Base-by-base conservation (phyloP, 345 rosid genomes). In the Raphanus raphanistrum region DNA sequence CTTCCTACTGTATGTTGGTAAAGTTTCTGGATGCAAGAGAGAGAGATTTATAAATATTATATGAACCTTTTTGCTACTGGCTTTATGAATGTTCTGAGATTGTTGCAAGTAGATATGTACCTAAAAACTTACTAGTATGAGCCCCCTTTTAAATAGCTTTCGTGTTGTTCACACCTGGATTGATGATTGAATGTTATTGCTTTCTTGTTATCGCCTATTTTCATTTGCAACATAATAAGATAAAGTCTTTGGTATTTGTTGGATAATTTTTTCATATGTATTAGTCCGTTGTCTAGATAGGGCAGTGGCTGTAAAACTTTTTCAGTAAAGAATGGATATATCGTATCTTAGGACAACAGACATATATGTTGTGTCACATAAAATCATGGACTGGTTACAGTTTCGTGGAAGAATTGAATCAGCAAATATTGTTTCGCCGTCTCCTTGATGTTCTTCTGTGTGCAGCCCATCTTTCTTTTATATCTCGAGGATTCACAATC, bases 401-500 rank as follows among this genome's bases (percentile, higher is more conserved):
- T 31, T 61, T 63, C 0, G 9, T 2, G 31, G 12, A 8, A 64
- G 48, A 35, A 17, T 1, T 64, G 15, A 17, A 65, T 65, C 31
- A 36, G 31, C 10, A 36, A 66, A 68, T 45, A 57, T 32, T 68
- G 1, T 25, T 55, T 31, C 48, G 63, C 4, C 78, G 75, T 78
- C 80, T 86, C 83, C 84, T 90, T 43, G 84, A 84, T 26, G 76
- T 83, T 80, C 87, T 86, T 83, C 92, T 85, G 11, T 79, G 88
- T 63, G 68, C 21, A 0, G 86, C 86, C 98, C 98, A 92, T 82
- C 94, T 86, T 81, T 86, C 90, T 82, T 94, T 94, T 33, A 94
- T 90, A 61, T 85, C 81, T 7, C 31, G 26, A 2, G 73, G 32
- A 32, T 75, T 81, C 59, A 72, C 75, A 21, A 35, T 48, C 60